Evolutionary conservation across 2,329 filamentous ascomycete species (phyloP).

Genomic region (Alternaria hordeiaustralica): DNA sequence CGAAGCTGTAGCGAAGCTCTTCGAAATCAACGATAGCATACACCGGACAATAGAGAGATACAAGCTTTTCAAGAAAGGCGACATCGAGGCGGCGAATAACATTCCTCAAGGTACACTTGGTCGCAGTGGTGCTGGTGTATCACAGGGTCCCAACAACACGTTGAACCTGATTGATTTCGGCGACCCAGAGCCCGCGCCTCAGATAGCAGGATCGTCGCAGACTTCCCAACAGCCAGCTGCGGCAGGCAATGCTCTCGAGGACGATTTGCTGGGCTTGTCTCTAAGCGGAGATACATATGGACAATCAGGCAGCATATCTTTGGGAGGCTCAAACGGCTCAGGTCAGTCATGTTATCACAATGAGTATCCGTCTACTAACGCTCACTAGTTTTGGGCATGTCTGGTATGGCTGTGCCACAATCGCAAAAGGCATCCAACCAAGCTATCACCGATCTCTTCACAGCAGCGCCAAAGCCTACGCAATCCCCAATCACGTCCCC

Average conservation of each 20-base stretch:
- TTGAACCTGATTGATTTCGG: slow-evolving; percentile 94
- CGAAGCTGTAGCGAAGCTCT: slow-evolving; percentile 90
- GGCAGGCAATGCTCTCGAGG: slow-evolving; percentile 75
- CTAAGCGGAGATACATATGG: slow-evolving; percentile 72
- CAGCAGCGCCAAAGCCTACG: slow-evolving; percentile 53
- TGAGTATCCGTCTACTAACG: slow-evolving; percentile 14
- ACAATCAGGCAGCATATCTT: slow-evolving; percentile 79
- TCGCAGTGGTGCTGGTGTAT: slow-evolving; percentile 67
- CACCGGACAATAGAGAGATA: slow-evolving; percentile 95
- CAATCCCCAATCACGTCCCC: slow-evolving; percentile 55
- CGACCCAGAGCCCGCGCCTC: slow-evolving; percentile 61
- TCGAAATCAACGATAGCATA: slow-evolving; percentile 99
- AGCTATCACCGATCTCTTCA: slow-evolving; percentile 65
- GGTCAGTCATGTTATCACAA: slow-evolving; percentile 19
- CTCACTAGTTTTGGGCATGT: slow-evolving; percentile 39
- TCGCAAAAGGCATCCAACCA: slow-evolving; percentile 53
- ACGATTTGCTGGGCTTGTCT: slow-evolving; percentile 88
- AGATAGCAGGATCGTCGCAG: slow-evolving; percentile 37
- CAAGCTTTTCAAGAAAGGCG: slow-evolving; percentile 94
- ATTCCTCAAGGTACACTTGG: slow-evolving; percentile 82
- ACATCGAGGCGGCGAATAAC: slow-evolving; percentile 80
- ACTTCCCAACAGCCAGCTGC: slow-evolving; percentile 54
- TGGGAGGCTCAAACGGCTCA: slow-evolving; percentile 65
- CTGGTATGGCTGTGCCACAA: slow-evolving; percentile 41
- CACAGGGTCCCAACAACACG: slow-evolving; percentile 74